A percentile compares a stretch with the other conserved stretches of the same genome.
Conservation (phyloP, 2,329 filamentous ascomycete species). For the Colletotrichum salicis region DNA sequence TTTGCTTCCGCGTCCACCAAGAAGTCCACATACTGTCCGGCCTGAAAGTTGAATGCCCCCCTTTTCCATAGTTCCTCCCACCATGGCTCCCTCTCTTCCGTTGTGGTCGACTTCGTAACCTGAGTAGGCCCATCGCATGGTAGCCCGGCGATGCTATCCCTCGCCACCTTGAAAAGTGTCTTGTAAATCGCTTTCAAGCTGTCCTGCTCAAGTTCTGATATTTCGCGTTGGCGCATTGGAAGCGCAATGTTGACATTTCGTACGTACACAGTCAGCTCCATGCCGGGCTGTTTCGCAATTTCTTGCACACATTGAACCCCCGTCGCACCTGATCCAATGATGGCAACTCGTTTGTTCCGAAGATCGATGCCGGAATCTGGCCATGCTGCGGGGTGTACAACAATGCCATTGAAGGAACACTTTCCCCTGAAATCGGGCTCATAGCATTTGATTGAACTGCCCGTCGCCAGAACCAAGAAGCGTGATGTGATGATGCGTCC, state of each 20-base stretch:
- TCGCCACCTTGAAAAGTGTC: constrained; percentile 55
- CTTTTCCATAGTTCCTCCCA: constrained; percentile 56
- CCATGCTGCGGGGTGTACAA: constrained; percentile 45
- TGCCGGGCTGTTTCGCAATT: constrained; percentile 47
- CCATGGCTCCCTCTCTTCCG: constrained; percentile 54
- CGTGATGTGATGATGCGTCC: constrained; percentile 51
- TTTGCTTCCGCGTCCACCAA: constrained; percentile 55
- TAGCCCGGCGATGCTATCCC: constrained; percentile 62
- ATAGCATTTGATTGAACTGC: constrained; percentile 56
- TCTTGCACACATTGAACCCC: constrained; percentile 45
- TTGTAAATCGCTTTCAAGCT: constrained; percentile 48
- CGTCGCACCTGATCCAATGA: constrained; percentile 47
- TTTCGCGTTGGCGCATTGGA: constrained; percentile 63
- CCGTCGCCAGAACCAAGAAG: constrained; percentile 58
- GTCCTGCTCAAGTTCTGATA: constrained; percentile 59
- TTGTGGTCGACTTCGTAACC: constrained; percentile 52
- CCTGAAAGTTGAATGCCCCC: constrained; percentile 60
- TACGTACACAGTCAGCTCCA: constrained; percentile 59
- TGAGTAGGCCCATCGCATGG: constrained; percentile 57
- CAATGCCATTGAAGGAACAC: constrained; percentile 41
- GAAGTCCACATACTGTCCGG: constrained; percentile 58
- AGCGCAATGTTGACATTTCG: constrained; percentile 68
- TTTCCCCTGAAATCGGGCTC: constrained; percentile 48
- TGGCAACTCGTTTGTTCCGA: constrained; percentile 40
- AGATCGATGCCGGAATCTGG: constrained; percentile 37